Evolutionary conservation across 1,284 basidiomycete genomes (phyloP), one percentile per base, ranked within the genome.

Genomic region (Rhodotorula sp.): DNA sequence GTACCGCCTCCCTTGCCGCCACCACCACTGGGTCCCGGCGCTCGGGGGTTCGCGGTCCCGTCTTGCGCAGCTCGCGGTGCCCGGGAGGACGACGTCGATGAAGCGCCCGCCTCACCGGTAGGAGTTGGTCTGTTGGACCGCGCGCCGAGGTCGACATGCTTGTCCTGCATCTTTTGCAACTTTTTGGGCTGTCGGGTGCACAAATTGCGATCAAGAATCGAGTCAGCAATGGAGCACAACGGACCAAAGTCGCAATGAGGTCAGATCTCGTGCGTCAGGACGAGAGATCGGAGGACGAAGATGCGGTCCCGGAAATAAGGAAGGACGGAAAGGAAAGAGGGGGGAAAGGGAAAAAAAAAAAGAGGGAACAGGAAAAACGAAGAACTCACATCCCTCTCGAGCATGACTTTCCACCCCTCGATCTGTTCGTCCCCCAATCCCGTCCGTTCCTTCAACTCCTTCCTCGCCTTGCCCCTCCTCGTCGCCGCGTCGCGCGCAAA

Each of bases 401-500:
- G 81, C 89, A 94, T 91, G 66, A 90, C 87, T 68, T 80, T 85
- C 91, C 92, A 95, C 0, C 91, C 92, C 80, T 95, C 91, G 44
- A 94, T 87, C 78, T 93, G 91, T 74, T 89, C 88, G 78, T 95
- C 88, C 22, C 77, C 80, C 86, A 87, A 88, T 6, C 88, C 87
- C 51, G 90, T 92, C 73, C 86, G 84, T 29, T 84, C 82, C 75
- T 85, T 86, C 69, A 95, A 82, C 62, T 88, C 86, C 10, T 82
- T 83, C 46, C 93, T 83, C 0, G 83, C 83, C 75, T 88, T 87
- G 66, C 87, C 85, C 63, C 89, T 83, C 62, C 90, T 81, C 22
- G 91, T 93, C 55, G 83, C 82, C 0, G 84, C 84, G 79, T 92
- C 90, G n/a, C 90, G 83, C 44, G 89, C 87, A 78, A 95, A 95